Evolutionary conservation across 176 grass and related monocot species (phyloP).

Genomic region (Aegilops umbellulata): DNA sequence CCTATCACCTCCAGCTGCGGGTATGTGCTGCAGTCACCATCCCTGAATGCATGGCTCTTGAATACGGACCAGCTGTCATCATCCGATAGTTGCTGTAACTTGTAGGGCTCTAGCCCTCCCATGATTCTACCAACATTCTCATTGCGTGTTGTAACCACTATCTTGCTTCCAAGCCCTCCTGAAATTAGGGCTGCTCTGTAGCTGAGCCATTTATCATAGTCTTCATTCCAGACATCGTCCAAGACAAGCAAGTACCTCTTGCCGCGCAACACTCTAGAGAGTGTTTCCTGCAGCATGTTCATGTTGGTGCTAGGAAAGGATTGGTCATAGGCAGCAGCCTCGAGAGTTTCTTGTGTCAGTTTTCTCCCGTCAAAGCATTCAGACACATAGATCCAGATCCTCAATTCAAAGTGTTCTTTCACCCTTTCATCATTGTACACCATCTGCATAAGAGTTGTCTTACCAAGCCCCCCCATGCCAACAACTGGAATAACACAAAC

Average conservation of each 20-base stretch:
- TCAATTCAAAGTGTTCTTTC: slow-evolving; percentile 50
- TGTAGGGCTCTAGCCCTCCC: slow-evolving; percentile 51
- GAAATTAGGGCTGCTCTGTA: slow-evolving; percentile 62
- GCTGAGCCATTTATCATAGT: slow-evolving; percentile 57
- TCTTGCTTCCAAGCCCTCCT: slow-evolving; percentile 63
- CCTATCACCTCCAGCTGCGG: slow-evolving; percentile 51
- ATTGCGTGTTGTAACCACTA: slow-evolving; percentile 66
- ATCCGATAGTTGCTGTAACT: slow-evolving; percentile 51
- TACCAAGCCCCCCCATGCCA: slow-evolving; percentile 71
- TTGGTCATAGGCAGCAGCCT: slow-evolving; percentile 53
- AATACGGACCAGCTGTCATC: slow-evolving; percentile 64
- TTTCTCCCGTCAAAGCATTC: slow-evolving; percentile 57
- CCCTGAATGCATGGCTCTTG: slow-evolving; percentile 53
- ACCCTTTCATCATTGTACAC: slow-evolving; percentile 63
- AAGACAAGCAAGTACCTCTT: slow-evolving; percentile 74
- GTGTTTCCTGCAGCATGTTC: slow-evolving; percentile 67
- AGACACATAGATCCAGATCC: slow-evolving; percentile 67
- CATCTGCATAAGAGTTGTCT: slow-evolving; percentile 65
- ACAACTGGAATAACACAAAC: slow-evolving; percentile 59
- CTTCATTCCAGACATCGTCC: slow-evolving; percentile 88
- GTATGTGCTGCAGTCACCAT: slow-evolving; percentile 41
- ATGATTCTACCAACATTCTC: slow-evolving; percentile 60
- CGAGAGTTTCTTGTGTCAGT: slow-evolving; percentile 64
- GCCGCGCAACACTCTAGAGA: slow-evolving; percentile 35
- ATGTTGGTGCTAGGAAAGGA: slow-evolving; percentile 52